A percentile compares a stretch with the other conserved stretches of the same genome.
phyloP scores from a whole-genome alignment of 345 rosid species.

The Eucalyptus lansdowneana region DNA sequence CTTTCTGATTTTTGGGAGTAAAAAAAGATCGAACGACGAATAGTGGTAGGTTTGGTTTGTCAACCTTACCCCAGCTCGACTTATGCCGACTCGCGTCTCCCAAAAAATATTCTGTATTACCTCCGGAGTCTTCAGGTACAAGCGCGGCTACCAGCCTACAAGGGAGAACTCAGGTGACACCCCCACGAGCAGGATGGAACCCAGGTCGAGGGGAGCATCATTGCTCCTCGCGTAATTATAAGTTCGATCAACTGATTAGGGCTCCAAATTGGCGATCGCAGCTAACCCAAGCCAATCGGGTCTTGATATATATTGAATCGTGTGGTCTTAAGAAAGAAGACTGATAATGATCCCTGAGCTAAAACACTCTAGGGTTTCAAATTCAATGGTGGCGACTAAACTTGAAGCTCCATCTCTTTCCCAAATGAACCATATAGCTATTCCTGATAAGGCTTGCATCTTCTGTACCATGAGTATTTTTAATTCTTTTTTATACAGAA shows the following conservation, averaged over 20 bases:
- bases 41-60: not conserved
- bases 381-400: not conserved
- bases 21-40: not conserved
- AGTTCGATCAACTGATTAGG: not conserved
- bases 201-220: conserved; percentile 6
- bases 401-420: not conserved
- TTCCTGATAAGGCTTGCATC: rapidly evolving
- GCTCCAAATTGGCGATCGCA: not conserved
- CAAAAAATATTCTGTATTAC: conserved; percentile 22
- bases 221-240: not conserved
- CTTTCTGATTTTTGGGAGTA: not conserved
- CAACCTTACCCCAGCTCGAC: not conserved
- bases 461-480: not conserved
- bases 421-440: rapidly evolving
- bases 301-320: not conserved
- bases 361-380: rapidly evolving
- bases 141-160: conserved; percentile 31
- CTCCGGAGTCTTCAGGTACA: conserved; percentile 80
- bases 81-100: not conserved
- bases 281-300: not conserved
- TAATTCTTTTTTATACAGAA: no score
- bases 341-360: not conserved
- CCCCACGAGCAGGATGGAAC: conserved; percentile 6
- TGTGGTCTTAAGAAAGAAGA: not conserved
- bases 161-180: conserved; percentile 37